Conservation (phyloP, 2,329 filamentous ascomycete genomes). For the Pestalotiopsis sp. region DNA sequence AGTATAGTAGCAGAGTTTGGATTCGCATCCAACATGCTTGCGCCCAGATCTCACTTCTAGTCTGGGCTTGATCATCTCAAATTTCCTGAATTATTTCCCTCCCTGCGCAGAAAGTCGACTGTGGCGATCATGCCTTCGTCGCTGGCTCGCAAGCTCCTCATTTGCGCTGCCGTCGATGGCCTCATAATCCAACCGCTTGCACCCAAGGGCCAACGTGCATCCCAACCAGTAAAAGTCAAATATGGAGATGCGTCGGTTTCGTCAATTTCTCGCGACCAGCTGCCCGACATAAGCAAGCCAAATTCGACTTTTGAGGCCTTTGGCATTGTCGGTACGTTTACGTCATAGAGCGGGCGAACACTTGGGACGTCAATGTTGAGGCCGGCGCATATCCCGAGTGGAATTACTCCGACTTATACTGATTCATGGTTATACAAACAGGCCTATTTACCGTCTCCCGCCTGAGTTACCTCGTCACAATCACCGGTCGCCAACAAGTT, state of each 20-base stretch:
- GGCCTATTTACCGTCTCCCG: constrained; percentile 83
- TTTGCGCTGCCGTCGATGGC: constrained; percentile 82
- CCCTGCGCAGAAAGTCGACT: background rate
- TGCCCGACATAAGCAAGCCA: constrained; percentile 45
- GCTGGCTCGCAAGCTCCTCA: constrained; percentile 76
- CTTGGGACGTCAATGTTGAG: background rate
- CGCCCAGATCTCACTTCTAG: background rate
- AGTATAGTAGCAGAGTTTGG: background rate
- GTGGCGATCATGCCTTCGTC: constrained; percentile 13
- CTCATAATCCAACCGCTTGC: constrained; percentile 77
- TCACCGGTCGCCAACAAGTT: constrained; percentile 84
- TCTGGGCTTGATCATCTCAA: background rate
- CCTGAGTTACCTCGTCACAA: constrained; percentile 82
- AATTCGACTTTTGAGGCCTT: constrained; percentile 61
- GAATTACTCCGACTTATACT: background rate
- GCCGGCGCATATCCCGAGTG: background rate
- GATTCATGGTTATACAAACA: constrained; percentile 48
- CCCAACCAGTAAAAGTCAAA: constrained; percentile 66
- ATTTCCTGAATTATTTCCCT: background rate
- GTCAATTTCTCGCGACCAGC: constrained; percentile 44
- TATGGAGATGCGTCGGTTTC: constrained; percentile 63
- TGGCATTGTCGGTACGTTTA: constrained; percentile 55
- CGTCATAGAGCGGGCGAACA: background rate
- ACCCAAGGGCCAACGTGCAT: constrained; percentile 47
- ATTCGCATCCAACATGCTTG: background rate